These are phyloP conservation scores for Solanum lignicaule DNA, from an alignment of 257 asterid genomes.

Conservation along the genomic window DNA sequence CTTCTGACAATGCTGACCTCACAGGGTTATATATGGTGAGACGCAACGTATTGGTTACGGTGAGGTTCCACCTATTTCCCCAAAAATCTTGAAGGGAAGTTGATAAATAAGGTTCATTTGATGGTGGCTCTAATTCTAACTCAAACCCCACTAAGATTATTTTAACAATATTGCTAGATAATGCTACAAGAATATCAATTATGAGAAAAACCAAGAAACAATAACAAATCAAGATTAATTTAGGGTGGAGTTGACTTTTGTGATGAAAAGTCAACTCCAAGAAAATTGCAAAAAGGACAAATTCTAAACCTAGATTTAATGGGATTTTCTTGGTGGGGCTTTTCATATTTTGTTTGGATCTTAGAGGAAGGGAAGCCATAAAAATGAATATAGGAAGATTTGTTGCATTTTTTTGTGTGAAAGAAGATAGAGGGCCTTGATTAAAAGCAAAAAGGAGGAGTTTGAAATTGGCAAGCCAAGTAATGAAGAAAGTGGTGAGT, in stretches of 20 bases:
- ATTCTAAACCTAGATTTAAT: neutral
- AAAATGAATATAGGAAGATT: conserved; percentile 35
- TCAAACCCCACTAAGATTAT: conserved; percentile 22
- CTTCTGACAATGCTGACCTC: conserved; percentile 1
- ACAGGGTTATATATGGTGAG: conserved; percentile 42
- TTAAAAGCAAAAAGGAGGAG: conserved; percentile 58
- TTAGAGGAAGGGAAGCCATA: conserved; percentile 52
- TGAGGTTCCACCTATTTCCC: conserved; percentile 74
- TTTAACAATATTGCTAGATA: conserved; percentile 16
- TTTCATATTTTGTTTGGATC: conserved; percentile 3
- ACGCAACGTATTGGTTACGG: conserved; percentile 35
- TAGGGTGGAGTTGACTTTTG: conserved; percentile 14
- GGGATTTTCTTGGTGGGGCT: conserved; percentile 3
- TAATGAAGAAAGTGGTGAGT: conserved; percentile 41
- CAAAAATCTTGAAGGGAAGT: conserved; percentile 73
- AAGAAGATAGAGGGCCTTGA: conserved; percentile 34
- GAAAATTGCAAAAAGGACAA: neutral
- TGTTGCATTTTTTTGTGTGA: neutral
- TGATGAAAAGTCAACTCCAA: neutral
- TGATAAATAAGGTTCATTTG: conserved; percentile 62
- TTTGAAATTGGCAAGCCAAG: conserved; percentile 72
- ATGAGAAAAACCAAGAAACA: neutral
- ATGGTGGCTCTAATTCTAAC: conserved; percentile 50
- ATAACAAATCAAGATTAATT: conserved; percentile 1
- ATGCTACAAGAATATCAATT: conserved; percentile 16